Conservation (phyloP, 2,329 filamentous ascomycete species). For the Erysiphe neolycopersici region DNA sequence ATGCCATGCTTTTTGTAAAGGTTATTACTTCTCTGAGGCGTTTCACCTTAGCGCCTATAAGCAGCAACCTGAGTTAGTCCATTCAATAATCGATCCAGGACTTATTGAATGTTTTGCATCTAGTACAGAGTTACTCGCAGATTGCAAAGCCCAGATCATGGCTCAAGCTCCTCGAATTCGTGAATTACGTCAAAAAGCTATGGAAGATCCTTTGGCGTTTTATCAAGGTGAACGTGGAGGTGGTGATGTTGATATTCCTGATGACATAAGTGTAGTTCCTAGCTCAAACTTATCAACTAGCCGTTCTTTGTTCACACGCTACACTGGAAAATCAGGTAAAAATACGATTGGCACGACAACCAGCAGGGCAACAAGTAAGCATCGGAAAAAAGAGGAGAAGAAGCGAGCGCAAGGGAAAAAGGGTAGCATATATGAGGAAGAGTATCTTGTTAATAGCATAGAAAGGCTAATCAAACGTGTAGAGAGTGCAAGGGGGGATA, state of each 20-base stretch:
- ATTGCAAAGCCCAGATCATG: constrained; percentile 63
- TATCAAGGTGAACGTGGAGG: constrained; percentile 48
- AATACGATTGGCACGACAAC: constrained; percentile 48
- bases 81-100: constrained; percentile 41
- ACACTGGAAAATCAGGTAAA: constrained; percentile 40
- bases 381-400: constrained; percentile 69
- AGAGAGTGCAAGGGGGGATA: constrained; percentile 44
- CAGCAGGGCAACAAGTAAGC: constrained; percentile 62
- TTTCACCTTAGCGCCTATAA: constrained; percentile 43
- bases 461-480: constrained; percentile 60
- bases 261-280: constrained; percentile 76
- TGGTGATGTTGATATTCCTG: constrained; percentile 43
- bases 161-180: constrained; percentile 67
- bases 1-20: constrained; percentile 58
- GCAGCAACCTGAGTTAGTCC: constrained; percentile 33
- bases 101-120: constrained; percentile 57
- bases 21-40: constrained; percentile 71
- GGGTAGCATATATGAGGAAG: constrained; percentile 92
- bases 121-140: constrained; percentile 75
- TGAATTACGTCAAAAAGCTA: constrained; percentile 58
- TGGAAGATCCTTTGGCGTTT: constrained; percentile 65
- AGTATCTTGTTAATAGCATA: constrained; percentile 80
- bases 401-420: constrained; percentile 89
- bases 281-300: constrained; percentile 54
- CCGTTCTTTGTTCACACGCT: constrained; percentile 77